A percentile compares a stretch with the other conserved stretches of the same genome.
Evolutionary conservation across 148 eudicot genomes (phyloP).

Genomic region (Arctostaphylos glauca): DNA sequence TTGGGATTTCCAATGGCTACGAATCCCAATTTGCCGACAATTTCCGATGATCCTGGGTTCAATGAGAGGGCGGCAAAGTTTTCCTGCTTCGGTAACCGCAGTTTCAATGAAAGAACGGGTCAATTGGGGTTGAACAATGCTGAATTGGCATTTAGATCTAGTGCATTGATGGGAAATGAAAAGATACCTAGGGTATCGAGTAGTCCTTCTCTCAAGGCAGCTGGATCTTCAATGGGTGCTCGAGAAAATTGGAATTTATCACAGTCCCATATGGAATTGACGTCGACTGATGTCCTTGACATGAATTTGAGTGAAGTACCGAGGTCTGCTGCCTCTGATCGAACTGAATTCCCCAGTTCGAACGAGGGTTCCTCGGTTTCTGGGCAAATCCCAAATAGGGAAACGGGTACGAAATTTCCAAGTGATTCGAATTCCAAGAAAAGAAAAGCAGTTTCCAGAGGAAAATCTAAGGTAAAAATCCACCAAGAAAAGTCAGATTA

Average conservation of each 20-base stretch:
- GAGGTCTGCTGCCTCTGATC: conserved; percentile 19
- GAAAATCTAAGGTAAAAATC: conserved; percentile 43
- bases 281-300: conserved; percentile 17
- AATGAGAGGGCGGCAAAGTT: conserved; percentile 82
- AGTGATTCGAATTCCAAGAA: conserved; percentile 44
- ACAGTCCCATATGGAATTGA: conserved; percentile 22
- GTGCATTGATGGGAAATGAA: not conserved
- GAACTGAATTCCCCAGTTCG: conserved; percentile 34
- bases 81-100: conserved; percentile 78
- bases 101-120: conserved; percentile 64
- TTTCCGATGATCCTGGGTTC: conserved; percentile 74
- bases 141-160: conserved; percentile 26
- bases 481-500: not conserved
- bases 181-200: conserved; percentile 45
- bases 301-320: conserved; percentile 19
- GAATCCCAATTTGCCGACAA: conserved; percentile 29
- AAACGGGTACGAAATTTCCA: conserved; percentile 32
- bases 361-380: conserved; percentile 58
- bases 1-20: conserved; percentile 37
- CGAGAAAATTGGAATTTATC: conserved; percentile 31
- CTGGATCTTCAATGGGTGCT: conserved; percentile 36
- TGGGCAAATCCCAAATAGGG: conserved; percentile 43
- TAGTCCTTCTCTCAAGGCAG: conserved; percentile 47
- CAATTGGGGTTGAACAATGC: conserved; percentile 29
- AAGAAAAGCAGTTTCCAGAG: conserved; percentile 55